Percentiles rank a stretch among this genome's conserved stretches.
Evolutionary conservation across 73 alveolate species (phyloP).

Genomic region (Tetrahymena borealis): DNA sequence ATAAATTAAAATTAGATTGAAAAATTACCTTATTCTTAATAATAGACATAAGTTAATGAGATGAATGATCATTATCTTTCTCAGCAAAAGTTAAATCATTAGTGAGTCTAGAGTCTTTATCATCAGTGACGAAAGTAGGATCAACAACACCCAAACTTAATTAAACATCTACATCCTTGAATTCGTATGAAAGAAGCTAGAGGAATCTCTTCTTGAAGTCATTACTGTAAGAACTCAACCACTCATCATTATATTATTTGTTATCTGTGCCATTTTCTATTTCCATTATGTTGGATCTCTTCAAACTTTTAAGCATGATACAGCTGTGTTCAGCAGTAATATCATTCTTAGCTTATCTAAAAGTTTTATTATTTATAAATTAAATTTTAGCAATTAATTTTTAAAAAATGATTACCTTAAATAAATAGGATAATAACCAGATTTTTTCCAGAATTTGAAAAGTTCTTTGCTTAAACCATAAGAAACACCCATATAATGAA

Average conservation of each 20-base stretch:
- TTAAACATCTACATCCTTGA: slow-evolving; percentile 70
- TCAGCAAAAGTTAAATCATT: slow-evolving; percentile 5
- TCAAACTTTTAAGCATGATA: slow-evolving; percentile 75
- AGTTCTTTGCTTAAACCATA: slow-evolving; percentile 88
- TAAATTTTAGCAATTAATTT: background rate
- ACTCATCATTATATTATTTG: slow-evolving; percentile 39
- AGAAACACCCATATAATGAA: slow-evolving; percentile 91
- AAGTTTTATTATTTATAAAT: background rate
- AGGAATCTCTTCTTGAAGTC: slow-evolving; percentile 96
- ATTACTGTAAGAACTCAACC: slow-evolving; percentile 76
- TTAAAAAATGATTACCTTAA: slow-evolving; percentile 59
- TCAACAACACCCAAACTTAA: slow-evolving; percentile 56
- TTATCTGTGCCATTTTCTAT: slow-evolving; percentile 20
- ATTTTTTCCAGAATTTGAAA: slow-evolving; percentile 94
- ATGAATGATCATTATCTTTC: slow-evolving; percentile 8
- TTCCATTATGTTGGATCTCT: slow-evolving; percentile 50
- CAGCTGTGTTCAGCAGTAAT: slow-evolving; percentile 98
- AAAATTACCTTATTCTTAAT: background rate
- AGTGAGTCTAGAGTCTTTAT: slow-evolving; percentile 17
- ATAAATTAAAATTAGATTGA: background rate
- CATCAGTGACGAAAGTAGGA: slow-evolving; percentile 51
- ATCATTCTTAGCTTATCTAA: slow-evolving; percentile 51
- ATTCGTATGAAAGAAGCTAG: slow-evolving; percentile 86
- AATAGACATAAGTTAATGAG: slow-evolving; percentile 23
- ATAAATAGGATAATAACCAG: slow-evolving; percentile 91